Evolutionary conservation across 73 alveolate species (phyloP).

Genomic region (Symbiodinium pilosum): DNA sequence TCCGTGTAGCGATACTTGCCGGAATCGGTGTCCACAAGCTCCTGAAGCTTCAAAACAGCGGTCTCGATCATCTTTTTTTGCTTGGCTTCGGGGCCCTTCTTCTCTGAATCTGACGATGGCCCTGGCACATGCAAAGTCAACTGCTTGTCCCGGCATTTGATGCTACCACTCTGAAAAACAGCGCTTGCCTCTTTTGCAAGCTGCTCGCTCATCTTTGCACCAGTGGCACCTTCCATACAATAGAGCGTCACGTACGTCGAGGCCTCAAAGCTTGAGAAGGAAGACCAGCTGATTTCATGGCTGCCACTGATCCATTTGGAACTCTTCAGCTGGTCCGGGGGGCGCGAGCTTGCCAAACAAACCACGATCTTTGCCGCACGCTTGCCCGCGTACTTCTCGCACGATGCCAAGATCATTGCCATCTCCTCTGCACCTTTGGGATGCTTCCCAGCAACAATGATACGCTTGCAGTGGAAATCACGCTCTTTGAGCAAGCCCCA

Average conservation of each 20-base stretch:
- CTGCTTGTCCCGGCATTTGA: neutral
- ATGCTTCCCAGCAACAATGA: neutral
- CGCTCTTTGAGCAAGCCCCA: neutral
- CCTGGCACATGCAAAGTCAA: neutral
- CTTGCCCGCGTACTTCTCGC: neutral
- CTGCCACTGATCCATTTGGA: neutral
- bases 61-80: neutral
- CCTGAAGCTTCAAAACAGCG: neutral
- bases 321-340: neutral
- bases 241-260: neutral
- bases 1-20: neutral
- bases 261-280: neutral
- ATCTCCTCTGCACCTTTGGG: neutral
- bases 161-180: neutral
- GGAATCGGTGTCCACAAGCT: neutral
- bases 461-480: neutral
- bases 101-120: neutral
- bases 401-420: neutral
- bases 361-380: neutral
- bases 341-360: neutral
- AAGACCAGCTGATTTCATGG: neutral
- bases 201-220: neutral
- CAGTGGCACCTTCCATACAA: neutral
- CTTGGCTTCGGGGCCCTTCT: neutral
- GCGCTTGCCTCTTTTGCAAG: neutral